These are phyloP conservation scores for Sporothrix globosa DNA, from an alignment of 2,329 filamentous ascomycete species.

Conservation along the genomic window DNA sequence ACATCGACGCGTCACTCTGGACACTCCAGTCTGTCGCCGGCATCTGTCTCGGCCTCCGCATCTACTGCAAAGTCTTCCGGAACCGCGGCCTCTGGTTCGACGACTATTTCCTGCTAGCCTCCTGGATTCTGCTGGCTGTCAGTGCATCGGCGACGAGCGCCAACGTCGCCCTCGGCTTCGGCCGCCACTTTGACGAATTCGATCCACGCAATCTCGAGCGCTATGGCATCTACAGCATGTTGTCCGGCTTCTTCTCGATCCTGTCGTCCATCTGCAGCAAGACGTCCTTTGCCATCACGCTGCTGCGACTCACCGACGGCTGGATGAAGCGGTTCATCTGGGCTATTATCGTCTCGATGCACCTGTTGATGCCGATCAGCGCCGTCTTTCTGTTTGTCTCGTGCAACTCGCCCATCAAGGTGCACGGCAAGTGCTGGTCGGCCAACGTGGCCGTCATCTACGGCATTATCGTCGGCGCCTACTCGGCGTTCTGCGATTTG, in stretches of 20 bases:
- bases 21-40: conserved; percentile 32
- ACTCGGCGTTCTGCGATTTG: conserved; percentile 40
- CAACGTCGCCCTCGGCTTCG: conserved; percentile 30
- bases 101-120: conserved; percentile 39
- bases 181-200: conserved; percentile 15
- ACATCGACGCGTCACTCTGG: conserved; percentile 37
- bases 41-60: conserved; percentile 38
- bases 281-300: conserved; percentile 45
- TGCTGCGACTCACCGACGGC: conserved; percentile 42
- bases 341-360: conserved; percentile 44
- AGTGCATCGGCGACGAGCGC: conserved; percentile 19
- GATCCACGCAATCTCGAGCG: conserved; percentile 23
- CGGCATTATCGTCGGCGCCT: conserved; percentile 38
- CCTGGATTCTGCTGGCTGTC: conserved; percentile 37
- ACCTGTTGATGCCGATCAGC: conserved; percentile 40
- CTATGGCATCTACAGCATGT: conserved; percentile 35
- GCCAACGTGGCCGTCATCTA: conserved; percentile 36
- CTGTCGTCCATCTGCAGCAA: conserved; percentile 43
- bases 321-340: conserved; percentile 39
- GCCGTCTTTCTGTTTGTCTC: conserved; percentile 39
- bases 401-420: conserved; percentile 39
- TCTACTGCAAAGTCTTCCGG: conserved; percentile 39
- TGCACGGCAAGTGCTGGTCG: conserved; percentile 40
- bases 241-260: conserved; percentile 39
- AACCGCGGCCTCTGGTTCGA: conserved; percentile 41